Percentiles rank a stretch among this genome's conserved stretches.
phyloP scores from a whole-genome alignment of 2,329 filamentous ascomycete species.

The Scedosporium minutisporum region DNA sequence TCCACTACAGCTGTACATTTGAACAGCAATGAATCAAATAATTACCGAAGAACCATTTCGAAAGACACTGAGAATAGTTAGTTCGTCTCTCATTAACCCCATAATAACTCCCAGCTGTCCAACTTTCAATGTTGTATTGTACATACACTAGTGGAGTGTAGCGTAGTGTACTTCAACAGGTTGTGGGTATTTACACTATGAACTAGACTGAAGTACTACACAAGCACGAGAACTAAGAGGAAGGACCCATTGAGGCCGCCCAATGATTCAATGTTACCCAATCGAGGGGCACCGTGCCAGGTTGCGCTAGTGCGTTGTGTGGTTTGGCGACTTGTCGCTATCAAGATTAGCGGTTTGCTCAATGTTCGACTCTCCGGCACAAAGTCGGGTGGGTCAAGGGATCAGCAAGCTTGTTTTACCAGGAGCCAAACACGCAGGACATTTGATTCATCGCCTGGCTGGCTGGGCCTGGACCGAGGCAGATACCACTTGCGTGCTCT shows the following conservation, averaged over 20 bases:
- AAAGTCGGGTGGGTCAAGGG: neutral
- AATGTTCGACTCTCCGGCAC: neutral
- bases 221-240: neutral
- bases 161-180: no score
- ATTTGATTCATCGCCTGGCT: neutral
- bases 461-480: neutral
- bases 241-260: neutral
- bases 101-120: no score
- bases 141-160: no score
- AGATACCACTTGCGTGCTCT: neutral
- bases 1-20: no score
- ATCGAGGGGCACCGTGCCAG: neutral
- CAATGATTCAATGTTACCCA: neutral
- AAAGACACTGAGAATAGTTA: no score
- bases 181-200: no score
- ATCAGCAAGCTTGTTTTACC: neutral
- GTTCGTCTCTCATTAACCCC: no score
- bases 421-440: neutral
- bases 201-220: no score
- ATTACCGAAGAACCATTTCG: no score
- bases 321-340: neutral
- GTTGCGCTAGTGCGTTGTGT: neutral
- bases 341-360: neutral
- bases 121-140: no score
- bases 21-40: no score